phyloP scores from a whole-genome alignment of 805 yeast species.

The Ogataea polymorpha region DNA sequence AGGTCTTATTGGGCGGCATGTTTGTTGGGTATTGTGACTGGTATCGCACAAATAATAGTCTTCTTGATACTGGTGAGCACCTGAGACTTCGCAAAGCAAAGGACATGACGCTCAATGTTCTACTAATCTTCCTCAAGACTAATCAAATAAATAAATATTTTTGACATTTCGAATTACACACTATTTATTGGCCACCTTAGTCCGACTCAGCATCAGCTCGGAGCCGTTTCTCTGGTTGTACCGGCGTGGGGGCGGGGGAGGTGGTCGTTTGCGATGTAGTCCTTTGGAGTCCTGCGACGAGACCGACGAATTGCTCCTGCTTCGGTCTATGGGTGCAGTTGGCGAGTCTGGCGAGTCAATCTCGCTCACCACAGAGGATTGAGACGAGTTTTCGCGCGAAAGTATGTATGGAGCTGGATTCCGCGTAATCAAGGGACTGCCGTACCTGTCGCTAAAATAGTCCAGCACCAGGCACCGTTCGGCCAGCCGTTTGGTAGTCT shows the following conservation, averaged over 20 bases:
- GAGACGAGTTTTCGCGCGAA: slow-evolving; percentile 13
- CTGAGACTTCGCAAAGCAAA: slow-evolving; percentile 1
- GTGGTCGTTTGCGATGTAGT: slow-evolving; percentile 16
- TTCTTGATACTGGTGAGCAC: neutral
- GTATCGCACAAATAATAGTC: neutral
- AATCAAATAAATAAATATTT: too few relatives aligned
- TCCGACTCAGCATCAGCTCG: slow-evolving; percentile 19
- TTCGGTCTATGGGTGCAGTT: slow-evolving; percentile 8
- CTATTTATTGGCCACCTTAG: slow-evolving; percentile 12
- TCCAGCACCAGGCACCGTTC: slow-evolving; percentile 33
- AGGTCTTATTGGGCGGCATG: slow-evolving; percentile 5
- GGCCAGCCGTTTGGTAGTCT: slow-evolving; percentile 42
- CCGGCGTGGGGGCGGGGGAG: slow-evolving; percentile 24
- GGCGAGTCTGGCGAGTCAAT: slow-evolving; percentile 15
- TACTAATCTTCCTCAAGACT: neutral
- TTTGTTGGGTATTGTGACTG: neutral
- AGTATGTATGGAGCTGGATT: slow-evolving; percentile 3
- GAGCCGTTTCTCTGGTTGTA: slow-evolving; percentile 10
- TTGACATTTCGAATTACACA: neutral
- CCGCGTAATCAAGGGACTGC: neutral
- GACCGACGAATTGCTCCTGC: slow-evolving; percentile 15
- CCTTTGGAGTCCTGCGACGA: slow-evolving; percentile 17
- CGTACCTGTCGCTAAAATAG: slow-evolving; percentile 11
- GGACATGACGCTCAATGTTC: neutral
- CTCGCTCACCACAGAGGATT: slow-evolving; percentile 17